Conservation (phyloP, 1,139 yeast genomes). For the Trichomonascaceae sp. region DNA sequence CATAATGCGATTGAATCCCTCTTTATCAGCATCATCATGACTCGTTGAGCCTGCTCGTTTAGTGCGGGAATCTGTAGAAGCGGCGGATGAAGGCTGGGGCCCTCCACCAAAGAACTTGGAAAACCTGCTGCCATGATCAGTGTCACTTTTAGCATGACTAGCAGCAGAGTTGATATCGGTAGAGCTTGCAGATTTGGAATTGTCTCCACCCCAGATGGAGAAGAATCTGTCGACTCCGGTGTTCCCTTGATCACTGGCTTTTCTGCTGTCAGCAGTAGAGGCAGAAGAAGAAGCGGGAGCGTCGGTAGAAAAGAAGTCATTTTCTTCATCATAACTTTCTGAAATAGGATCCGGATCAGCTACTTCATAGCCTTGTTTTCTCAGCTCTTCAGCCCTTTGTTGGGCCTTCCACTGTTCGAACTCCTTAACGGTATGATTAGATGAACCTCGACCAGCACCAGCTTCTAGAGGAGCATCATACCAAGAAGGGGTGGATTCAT, state of each 20-base stretch:
- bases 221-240: slow-evolving; percentile 24
- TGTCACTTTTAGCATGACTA: slow-evolving; percentile 1
- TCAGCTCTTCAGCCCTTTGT: slow-evolving; percentile 24
- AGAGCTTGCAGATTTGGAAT: slow-evolving; percentile 1
- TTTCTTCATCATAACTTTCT: not conserved
- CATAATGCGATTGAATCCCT: slow-evolving; percentile 32
- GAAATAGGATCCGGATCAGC: slow-evolving; percentile 8
- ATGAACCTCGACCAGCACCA: slow-evolving; percentile 1
- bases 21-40: slow-evolving; percentile 25
- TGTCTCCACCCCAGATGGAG: slow-evolving; percentile 21
- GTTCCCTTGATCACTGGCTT: slow-evolving; percentile 8
- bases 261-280: slow-evolving; percentile 5
- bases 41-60: slow-evolving; percentile 5
- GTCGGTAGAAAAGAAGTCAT: slow-evolving; percentile 5
- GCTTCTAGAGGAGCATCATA: slow-evolving; percentile 5
- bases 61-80: slow-evolving; percentile 7
- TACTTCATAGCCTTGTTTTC: slow-evolving; percentile 19
- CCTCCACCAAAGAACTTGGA: slow-evolving; percentile 23
- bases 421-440: slow-evolving; percentile 22
- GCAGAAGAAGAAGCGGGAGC: slow-evolving; percentile 5
- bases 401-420: slow-evolving; percentile 31
- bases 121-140: slow-evolving; percentile 21
- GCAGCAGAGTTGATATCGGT: not conserved
- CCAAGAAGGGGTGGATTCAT: slow-evolving; percentile 9
- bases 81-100: slow-evolving; percentile 2